Evolutionary conservation across 177 flowering plant species (phyloP), one percentile per base, ranked within the genome.

Genomic region (Vitis hybrid): DNA sequence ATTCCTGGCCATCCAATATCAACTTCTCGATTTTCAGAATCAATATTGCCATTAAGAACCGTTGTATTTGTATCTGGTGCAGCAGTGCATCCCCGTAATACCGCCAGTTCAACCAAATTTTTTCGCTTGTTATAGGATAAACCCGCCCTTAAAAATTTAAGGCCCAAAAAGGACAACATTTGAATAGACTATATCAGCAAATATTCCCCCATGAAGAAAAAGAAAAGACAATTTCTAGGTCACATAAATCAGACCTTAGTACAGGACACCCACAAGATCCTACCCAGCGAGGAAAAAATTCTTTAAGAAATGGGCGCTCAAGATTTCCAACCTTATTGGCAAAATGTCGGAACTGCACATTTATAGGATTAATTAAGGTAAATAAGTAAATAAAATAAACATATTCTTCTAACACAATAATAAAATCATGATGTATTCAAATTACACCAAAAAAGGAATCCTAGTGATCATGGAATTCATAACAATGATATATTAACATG

Each of bases 241-340:
- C 64, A 61, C 13, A 56, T 39, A 59, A 45, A 68, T 45, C 73
- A 78, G 72, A 94, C 98, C 96, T 91, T 66, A 95, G 76, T 29
- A 90, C 83, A 33, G 98, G 99, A 79, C 98, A 93, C 26, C 99
- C 99, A 81, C 88, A 83, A 22, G 91, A 85, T 70, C 83, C 92
- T 56, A 95, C 93, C 99, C 99, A 95, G 18, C 99, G 93, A 61
- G 93, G 93, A 71, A 95, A 95, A 75, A 95, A 91, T 64, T 95
- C 99, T 75, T 91, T 93, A 16, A 91, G 90, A 79, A 95, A 93
- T 60, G 98, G 99, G n/a, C 99, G 99, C 77, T 95, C 99, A 65
- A 95, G 93, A 82, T 95, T 95, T 67, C 99, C 99, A 75, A 95
- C 81, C 81, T 95, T 91, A 72, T 91, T 95, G 18, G 97, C 91